Evolutionary conservation across 352 stramenopile genomes (phyloP).

Genomic region (Phytophthora pini): DNA sequence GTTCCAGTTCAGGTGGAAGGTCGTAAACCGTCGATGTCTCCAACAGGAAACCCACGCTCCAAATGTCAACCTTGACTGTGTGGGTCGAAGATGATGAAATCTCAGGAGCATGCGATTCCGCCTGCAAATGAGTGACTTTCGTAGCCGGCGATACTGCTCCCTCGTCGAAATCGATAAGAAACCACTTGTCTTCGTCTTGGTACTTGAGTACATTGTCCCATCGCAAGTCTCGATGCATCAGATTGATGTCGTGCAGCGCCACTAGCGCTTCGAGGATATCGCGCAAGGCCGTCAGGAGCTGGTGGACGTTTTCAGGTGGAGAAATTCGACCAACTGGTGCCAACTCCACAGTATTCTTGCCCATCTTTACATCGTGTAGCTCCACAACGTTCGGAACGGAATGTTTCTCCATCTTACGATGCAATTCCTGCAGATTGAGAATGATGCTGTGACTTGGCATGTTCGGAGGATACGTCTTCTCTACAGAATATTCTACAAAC

Average conservation of each 20-base stretch:
- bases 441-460: slow-evolving; percentile 16
- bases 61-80: slow-evolving; percentile 22
- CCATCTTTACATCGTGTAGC: slow-evolving; percentile 11
- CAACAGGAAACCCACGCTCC: slow-evolving; percentile 17
- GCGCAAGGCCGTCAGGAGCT: slow-evolving; percentile 21
- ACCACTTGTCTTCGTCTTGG: slow-evolving; percentile 14
- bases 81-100: slow-evolving; percentile 17
- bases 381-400: slow-evolving; percentile 21
- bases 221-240: slow-evolving; percentile 29
- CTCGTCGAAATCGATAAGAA: slow-evolving; percentile 18
- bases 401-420: slow-evolving; percentile 14
- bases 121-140: slow-evolving; percentile 18
- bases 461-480: slow-evolving; percentile 16
- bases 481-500: slow-evolving; percentile 19
- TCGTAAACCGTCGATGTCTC: slow-evolving; percentile 5
- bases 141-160: slow-evolving; percentile 6
- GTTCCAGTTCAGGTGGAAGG: slow-evolving; percentile 12
- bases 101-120: slow-evolving; percentile 29
- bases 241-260: slow-evolving; percentile 20
- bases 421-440: slow-evolving; percentile 10
- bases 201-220: slow-evolving; percentile 29
- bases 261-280: slow-evolving; percentile 26
- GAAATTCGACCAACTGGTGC: slow-evolving; percentile 12
- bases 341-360: slow-evolving; percentile 16
- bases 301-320: slow-evolving; percentile 4